Evolutionary conservation across 768 basidiomycete species (phyloP).

Genomic region (Hygrocybe punicea): DNA sequence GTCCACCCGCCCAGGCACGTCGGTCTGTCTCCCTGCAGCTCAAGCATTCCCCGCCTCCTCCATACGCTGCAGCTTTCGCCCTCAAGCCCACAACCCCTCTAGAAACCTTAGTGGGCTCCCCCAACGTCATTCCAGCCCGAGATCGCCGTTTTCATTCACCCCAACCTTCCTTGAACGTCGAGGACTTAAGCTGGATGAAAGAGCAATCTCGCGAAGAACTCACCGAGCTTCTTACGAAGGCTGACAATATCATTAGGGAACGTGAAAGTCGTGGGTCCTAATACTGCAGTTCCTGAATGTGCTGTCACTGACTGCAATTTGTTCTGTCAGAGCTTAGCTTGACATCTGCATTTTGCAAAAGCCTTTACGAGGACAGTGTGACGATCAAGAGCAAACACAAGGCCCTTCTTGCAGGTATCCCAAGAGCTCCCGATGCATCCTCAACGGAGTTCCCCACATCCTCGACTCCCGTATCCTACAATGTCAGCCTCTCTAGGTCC

Average conservation of each 20-base stretch:
- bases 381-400: conserved; percentile 70
- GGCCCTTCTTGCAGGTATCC: conserved; percentile 63
- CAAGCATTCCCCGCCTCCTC: conserved; percentile 50
- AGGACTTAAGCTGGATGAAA: conserved; percentile 43
- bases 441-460: conserved; percentile 12
- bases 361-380: conserved; percentile 64
- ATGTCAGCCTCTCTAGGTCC: conserved; percentile 28
- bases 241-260: conserved; percentile 71
- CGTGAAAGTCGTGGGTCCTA: conserved; percentile 68
- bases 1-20: conserved; percentile 66
- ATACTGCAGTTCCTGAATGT: neutral
- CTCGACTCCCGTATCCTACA: conserved; percentile 21
- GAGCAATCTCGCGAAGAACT: conserved; percentile 74
- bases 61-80: conserved; percentile 46
- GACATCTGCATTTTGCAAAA: conserved; percentile 67
- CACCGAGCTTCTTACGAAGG: conserved; percentile 63
- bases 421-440: conserved; percentile 40
- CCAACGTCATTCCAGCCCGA: conserved; percentile 23
- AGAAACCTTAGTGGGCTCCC: conserved; percentile 34
- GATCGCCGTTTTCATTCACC: conserved; percentile 14
- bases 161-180: conserved; percentile 12
- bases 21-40: conserved; percentile 38
- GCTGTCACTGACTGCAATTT: neutral
- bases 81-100: neutral
- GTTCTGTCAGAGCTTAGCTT: conserved; percentile 53